These are phyloP conservation scores for Paratinospora sagittata DNA, from an alignment of 164 flowering plant species.

Conservation along the genomic window DNA sequence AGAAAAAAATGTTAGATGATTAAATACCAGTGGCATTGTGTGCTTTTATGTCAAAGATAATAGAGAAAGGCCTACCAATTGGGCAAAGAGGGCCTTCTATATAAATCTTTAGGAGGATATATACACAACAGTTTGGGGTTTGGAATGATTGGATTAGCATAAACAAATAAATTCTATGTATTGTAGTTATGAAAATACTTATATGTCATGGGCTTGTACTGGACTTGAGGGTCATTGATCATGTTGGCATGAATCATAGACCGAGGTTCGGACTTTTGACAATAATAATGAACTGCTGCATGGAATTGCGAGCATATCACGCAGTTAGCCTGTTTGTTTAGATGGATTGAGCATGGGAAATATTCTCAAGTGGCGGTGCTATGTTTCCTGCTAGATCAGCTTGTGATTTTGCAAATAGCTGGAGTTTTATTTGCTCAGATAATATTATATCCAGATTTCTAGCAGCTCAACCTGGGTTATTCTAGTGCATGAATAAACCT, in stretches of 20 bases:
- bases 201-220: background rate
- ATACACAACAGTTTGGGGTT: background rate
- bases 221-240: background rate
- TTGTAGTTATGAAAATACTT: background rate
- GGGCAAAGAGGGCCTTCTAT: background rate
- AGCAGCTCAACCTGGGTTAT: too few relatives aligned
- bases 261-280: background rate
- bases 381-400: background rate
- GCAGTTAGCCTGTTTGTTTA: background rate
- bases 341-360: background rate
- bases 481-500: too few relatives aligned
- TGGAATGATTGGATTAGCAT: background rate
- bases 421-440: too few relatives aligned
- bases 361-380: background rate
- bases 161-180: too few relatives aligned
- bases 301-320: background rate
- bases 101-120: background rate
- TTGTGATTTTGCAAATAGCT: too few relatives aligned
- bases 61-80: background rate
- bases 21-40: background rate
- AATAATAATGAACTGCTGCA: background rate
- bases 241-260: background rate
- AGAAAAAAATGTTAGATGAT: background rate
- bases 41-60: slow-evolving; percentile 9
- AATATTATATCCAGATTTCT: too few relatives aligned